phyloP scores from a whole-genome alignment of 2,329 filamentous ascomycete species.

The Penicillium sp. region DNA sequence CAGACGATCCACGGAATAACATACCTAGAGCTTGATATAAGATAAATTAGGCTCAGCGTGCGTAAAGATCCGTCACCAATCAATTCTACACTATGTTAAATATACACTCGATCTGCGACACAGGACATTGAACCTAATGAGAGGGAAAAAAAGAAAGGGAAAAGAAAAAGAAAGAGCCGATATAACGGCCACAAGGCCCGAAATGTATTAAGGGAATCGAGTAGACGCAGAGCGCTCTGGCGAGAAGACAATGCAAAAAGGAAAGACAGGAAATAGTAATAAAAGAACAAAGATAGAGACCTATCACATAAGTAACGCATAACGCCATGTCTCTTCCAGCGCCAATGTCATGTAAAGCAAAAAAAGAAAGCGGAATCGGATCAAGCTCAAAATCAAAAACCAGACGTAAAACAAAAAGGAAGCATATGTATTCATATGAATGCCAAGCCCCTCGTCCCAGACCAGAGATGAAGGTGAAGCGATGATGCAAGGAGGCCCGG shows the following conservation, averaged over 20 bases:
- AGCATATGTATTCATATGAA: conserved; percentile 17
- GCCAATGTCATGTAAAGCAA: conserved; percentile 19
- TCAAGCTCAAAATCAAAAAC: conserved; percentile 2
- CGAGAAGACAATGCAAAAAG: conserved; percentile 8
- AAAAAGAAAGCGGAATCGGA: conserved; percentile 10
- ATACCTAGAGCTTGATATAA: too few species aligned
- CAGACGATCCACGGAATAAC: too few species aligned
- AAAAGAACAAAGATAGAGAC: conserved; percentile 8
- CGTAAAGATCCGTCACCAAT: background rate
- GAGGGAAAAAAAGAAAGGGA: conserved; percentile 5
- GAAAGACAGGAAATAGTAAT: conserved; percentile 1
- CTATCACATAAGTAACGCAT: conserved; percentile 7
- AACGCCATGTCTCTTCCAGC: conserved; percentile 15
- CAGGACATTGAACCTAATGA: background rate
- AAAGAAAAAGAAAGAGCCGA: conserved; percentile 1
- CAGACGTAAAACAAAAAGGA: conserved; percentile 4
- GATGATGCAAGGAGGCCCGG: background rate
- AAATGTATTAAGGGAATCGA: conserved; percentile 11
- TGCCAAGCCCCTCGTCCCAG: background rate
- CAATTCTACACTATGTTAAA: background rate
- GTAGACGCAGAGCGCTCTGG: conserved; percentile 4
- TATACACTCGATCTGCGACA: background rate
- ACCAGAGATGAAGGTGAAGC: background rate
- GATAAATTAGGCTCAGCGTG: too few species aligned
- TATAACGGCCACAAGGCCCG: conserved; percentile 9